A percentile compares a stretch with the other conserved stretches of the same genome.
phyloP scores from a whole-genome alignment of 176 grass and related monocot species.

The Oryza meridionalis region DNA sequence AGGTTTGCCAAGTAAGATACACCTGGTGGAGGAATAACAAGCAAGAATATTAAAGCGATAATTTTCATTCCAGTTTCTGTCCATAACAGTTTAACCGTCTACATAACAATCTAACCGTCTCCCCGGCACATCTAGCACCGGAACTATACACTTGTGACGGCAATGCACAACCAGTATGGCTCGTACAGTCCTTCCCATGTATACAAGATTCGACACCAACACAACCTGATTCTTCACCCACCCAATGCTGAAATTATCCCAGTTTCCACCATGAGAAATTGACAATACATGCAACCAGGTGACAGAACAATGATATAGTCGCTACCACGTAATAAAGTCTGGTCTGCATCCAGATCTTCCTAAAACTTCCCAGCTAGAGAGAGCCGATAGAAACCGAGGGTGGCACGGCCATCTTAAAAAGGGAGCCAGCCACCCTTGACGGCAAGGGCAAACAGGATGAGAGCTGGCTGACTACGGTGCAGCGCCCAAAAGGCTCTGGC shows the following conservation, averaged over 20 bases:
- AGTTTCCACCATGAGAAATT: not conserved
- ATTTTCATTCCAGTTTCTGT: not conserved
- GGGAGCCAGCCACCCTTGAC: not conserved
- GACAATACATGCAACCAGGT: not conserved
- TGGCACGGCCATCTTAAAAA: slow-evolving; percentile 24
- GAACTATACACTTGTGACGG: not conserved
- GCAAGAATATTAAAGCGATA: not conserved
- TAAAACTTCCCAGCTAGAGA: not conserved
- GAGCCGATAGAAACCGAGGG: not conserved
- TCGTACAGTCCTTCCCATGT: not conserved
- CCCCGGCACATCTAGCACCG: not conserved
- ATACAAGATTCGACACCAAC: not conserved
- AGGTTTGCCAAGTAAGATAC: not conserved
- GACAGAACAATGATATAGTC: not conserved
- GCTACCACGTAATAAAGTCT: not conserved
- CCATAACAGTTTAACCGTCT: not conserved
- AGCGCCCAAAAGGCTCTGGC: slow-evolving; percentile 48
- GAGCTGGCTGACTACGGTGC: slow-evolving; percentile 24
- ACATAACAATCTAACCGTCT: no score
- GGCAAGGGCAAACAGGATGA: no score
- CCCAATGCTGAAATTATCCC: not conserved
- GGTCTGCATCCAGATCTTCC: slow-evolving; percentile 3
- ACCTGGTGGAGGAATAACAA: not conserved
- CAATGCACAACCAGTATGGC: not conserved
- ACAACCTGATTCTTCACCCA: not conserved